phyloP scores from a whole-genome alignment of 2,329 filamentous ascomycete genomes.

The Fusarium sp. region DNA sequence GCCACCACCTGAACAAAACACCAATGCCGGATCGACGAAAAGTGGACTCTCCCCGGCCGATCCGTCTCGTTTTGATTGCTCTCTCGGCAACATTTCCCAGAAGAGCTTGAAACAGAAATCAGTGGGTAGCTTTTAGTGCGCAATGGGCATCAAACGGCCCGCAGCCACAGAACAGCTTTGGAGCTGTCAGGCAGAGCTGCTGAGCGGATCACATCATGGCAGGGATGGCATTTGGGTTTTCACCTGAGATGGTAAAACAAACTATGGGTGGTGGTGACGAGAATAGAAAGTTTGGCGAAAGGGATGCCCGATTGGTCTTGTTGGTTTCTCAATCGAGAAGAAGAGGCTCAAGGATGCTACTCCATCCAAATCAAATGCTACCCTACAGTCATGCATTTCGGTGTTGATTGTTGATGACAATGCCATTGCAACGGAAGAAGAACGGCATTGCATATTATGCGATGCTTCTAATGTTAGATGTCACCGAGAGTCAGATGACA shows the following conservation, averaged over 20 bases:
- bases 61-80: constrained; percentile 25
- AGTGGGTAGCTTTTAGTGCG: neutral
- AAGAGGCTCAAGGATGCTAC: neutral
- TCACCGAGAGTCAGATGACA: neutral
- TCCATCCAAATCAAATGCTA: neutral
- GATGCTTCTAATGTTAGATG: neutral
- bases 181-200: neutral
- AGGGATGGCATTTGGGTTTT: neutral
- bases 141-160: constrained; percentile 5
- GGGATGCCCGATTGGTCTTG: neutral
- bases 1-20: constrained; percentile 9
- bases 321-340: neutral
- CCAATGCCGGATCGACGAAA: constrained; percentile 19
- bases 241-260: constrained; percentile 25
- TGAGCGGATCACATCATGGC: constrained; percentile 3
- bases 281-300: neutral
- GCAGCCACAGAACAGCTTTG: constrained; percentile 3
- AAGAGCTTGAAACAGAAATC: constrained; percentile 11
- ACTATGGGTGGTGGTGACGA: neutral
- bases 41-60: constrained; percentile 12
- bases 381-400: neutral
- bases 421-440: neutral
- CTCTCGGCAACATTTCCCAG: neutral
- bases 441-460: neutral
- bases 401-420: neutral